A percentile compares a stretch with the other conserved stretches of the same genome.
phyloP scores from a whole-genome alignment of 2,329 filamentous ascomycete genomes.

The Cercospora beticola region DNA sequence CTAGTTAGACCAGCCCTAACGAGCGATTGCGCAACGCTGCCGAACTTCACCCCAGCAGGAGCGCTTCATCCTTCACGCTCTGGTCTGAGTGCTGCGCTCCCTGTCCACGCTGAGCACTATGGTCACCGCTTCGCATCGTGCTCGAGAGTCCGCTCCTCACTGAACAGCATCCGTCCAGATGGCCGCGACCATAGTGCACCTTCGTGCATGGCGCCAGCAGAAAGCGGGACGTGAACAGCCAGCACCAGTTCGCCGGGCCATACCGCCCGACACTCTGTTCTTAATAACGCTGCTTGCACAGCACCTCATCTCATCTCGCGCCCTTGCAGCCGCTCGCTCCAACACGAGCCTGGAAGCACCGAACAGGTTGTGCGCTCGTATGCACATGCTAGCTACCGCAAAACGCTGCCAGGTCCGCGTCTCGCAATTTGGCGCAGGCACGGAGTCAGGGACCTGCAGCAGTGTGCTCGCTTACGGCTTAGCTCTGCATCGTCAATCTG shows the following conservation, averaged over 20 bases:
- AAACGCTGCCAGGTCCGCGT: neutral
- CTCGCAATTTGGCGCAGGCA: neutral
- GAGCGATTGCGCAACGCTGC: neutral
- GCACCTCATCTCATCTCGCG: neutral
- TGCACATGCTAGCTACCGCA: neutral
- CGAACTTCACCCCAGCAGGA: neutral
- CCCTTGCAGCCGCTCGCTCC: neutral
- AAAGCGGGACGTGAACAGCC: neutral
- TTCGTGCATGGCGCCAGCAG: neutral
- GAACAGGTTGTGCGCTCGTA: neutral
- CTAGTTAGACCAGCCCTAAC: neutral
- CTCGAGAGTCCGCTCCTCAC: neutral
- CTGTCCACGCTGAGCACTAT: neutral
- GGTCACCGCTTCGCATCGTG: neutral
- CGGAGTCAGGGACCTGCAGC: slow-evolving; percentile 11
- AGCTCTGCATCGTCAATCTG: neutral
- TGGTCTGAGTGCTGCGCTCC: neutral
- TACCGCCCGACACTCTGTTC: neutral
- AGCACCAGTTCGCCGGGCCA: neutral
- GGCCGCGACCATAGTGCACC: neutral
- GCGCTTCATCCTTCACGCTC: neutral
- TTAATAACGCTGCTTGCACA: neutral
- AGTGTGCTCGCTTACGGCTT: neutral
- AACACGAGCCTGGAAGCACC: neutral
- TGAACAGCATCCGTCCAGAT: neutral